Conservation (phyloP, 768 basidiomycete genomes). For the Serendipita sp. region DNA sequence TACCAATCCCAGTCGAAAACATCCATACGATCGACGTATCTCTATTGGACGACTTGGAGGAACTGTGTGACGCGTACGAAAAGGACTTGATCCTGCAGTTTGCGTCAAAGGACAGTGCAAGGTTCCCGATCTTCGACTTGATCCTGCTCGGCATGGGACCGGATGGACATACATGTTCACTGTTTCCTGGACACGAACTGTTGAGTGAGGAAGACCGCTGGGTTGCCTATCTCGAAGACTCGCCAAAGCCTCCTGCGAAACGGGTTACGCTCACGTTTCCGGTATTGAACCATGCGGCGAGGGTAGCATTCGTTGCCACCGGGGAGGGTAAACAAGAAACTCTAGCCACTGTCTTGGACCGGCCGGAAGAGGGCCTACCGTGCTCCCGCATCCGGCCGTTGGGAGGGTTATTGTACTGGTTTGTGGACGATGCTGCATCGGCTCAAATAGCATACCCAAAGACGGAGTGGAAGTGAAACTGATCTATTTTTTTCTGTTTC, state of each 20-base stretch:
- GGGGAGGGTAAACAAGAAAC: constrained; percentile 71
- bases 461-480: constrained; percentile 16
- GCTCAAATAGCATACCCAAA: constrained; percentile 40
- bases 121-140: constrained; percentile 95
- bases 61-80: constrained; percentile 68
- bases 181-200: constrained; percentile 79
- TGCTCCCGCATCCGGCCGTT: constrained; percentile 65
- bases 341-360: constrained; percentile 57
- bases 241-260: constrained; percentile 80
- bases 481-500: background rate
- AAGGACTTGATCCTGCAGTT: constrained; percentile 76
- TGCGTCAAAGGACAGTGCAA: constrained; percentile 80
- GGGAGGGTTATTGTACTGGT: constrained; percentile 88
- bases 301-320: constrained; percentile 76
- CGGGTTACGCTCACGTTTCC: constrained; percentile 87
- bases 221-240: constrained; percentile 87
- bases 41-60: constrained; percentile 56
- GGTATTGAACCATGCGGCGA: constrained; percentile 76
- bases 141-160: constrained; percentile 93
- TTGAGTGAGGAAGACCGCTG: constrained; percentile 78
- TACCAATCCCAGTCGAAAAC: constrained; percentile 57
- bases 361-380: constrained; percentile 64
- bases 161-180: constrained; percentile 94
- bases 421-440: constrained; percentile 75
- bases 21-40: constrained; percentile 68